phyloP scores from a whole-genome alignment of 345 rosid genomes.

The Acer saccharum region DNA sequence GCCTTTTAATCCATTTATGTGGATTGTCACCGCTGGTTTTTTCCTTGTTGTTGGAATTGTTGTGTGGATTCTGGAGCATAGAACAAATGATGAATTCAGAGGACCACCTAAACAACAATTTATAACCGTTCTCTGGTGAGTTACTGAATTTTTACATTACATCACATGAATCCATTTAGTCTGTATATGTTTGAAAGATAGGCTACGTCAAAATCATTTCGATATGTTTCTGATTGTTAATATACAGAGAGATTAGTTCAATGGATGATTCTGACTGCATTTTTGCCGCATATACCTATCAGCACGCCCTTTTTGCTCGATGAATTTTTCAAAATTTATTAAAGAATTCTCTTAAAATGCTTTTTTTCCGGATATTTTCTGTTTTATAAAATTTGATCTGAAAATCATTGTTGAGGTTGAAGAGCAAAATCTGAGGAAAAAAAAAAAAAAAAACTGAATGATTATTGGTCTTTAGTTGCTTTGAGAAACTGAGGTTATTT shows the following conservation, averaged over 20 bases:
- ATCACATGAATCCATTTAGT: too few relatives aligned
- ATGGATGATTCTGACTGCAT: background rate
- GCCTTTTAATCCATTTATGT: conserved; percentile 71
- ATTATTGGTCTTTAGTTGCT: too few relatives aligned
- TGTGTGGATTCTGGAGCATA: conserved; percentile 93
- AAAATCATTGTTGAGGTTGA: background rate
- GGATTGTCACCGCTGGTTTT: conserved; percentile 69
- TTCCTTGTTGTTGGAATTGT: conserved; percentile 78
- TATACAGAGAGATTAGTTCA: background rate
- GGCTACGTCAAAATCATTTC: background rate
- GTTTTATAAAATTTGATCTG: background rate
- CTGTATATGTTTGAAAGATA: background rate
- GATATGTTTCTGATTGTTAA: background rate
- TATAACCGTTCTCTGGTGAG: conserved; percentile 85
- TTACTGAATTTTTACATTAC: background rate
- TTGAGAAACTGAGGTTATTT: too few relatives aligned
- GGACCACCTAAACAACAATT: conserved; percentile 83
- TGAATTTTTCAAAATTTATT: background rate
- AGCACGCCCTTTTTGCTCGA: background rate
- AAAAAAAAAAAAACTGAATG: too few relatives aligned
- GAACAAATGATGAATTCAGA: conserved; percentile 90
- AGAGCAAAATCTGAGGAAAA: too few relatives aligned
- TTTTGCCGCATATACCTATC: background rate
- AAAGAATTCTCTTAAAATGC: too few relatives aligned
- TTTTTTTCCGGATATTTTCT: background rate